These are phyloP conservation scores for Hypoxylon intermedium DNA, from an alignment of 495 filamentous ascomycete species.

Conservation along the genomic window DNA sequence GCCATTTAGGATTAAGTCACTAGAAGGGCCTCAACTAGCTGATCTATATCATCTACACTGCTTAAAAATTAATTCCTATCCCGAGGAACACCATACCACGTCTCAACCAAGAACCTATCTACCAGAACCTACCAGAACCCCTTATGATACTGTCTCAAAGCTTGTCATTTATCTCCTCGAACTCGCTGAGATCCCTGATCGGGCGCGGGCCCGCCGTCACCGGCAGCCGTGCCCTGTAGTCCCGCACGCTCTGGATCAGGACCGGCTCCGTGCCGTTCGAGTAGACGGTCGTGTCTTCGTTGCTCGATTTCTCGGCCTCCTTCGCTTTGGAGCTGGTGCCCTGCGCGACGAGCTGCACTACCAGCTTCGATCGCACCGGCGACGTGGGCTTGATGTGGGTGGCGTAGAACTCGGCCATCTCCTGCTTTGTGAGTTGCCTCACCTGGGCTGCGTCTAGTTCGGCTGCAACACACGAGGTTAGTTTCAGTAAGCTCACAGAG, in stretches of 20 bases:
- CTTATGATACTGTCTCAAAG: conserved; percentile 54
- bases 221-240: conserved; percentile 76
- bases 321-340: conserved; percentile 52
- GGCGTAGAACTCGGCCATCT: conserved; percentile 80
- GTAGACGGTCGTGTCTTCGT: conserved; percentile 35
- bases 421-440: conserved; percentile 73
- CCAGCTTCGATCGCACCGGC: conserved; percentile 74
- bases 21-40: too few relatives aligned
- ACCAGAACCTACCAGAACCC: conserved; percentile 18
- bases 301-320: conserved; percentile 50
- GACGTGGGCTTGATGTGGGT: conserved; percentile 80
- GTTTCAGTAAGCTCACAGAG: not conserved
- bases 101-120: too few relatives aligned
- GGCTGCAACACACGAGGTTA: conserved; percentile 53
- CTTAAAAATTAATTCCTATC: too few relatives aligned
- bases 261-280: conserved; percentile 55
- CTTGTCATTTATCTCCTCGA: conserved; percentile 81
- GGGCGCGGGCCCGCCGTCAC: conserved; percentile 74
- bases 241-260: conserved; percentile 75
- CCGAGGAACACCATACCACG: too few relatives aligned
- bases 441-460: conserved; percentile 80
- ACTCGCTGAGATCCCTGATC: conserved; percentile 77
- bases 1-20: too few relatives aligned
- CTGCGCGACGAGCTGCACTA: conserved; percentile 83
- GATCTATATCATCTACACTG: too few relatives aligned